Percentiles rank a stretch among this genome's conserved stretches.
These are phyloP conservation scores for Phytophthora ohioensis DNA, from an alignment of 352 stramenopile genomes.

Conservation along the genomic window DNA sequence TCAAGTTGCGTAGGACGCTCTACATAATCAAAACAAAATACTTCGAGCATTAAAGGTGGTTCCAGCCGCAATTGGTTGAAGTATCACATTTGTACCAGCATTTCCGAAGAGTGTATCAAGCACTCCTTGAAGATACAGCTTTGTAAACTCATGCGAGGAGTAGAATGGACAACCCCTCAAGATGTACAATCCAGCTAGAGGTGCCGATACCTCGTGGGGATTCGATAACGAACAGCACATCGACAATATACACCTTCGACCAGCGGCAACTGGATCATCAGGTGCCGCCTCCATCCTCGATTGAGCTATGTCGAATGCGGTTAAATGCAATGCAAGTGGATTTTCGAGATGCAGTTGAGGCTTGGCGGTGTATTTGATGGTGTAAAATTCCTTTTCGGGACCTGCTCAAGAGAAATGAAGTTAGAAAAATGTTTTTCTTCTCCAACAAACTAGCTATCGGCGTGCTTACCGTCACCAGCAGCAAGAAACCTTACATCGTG, in stretches of 20 bases:
- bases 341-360: slow-evolving; percentile 9
- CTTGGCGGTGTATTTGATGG: slow-evolving; percentile 10
- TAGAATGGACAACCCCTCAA: not conserved
- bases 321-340: slow-evolving; percentile 2
- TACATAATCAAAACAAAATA: not conserved
- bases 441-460: too few species aligned
- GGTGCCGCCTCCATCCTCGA: not conserved
- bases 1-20: not conserved
- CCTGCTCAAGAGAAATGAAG: not conserved
- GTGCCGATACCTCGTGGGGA: not conserved
- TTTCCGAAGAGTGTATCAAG: not conserved
- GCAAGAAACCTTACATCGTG: slow-evolving; percentile 10
- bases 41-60: not conserved
- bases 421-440: too few species aligned
- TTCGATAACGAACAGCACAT: slow-evolving; percentile 15
- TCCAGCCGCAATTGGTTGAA: not conserved
- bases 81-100: not conserved
- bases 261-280: not conserved
- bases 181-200: slow-evolving; percentile 10
- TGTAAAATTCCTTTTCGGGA: slow-evolving; percentile 4
- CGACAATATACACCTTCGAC: slow-evolving; percentile 1
- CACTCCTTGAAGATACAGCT: not conserved
- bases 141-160: not conserved
- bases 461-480: slow-evolving; percentile 9
- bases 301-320: slow-evolving; percentile 13